Evolutionary conservation across 1,284 basidiomycete species (phyloP), one percentile per base, ranked within the genome.

Genomic region (Pholiota adiposa): DNA sequence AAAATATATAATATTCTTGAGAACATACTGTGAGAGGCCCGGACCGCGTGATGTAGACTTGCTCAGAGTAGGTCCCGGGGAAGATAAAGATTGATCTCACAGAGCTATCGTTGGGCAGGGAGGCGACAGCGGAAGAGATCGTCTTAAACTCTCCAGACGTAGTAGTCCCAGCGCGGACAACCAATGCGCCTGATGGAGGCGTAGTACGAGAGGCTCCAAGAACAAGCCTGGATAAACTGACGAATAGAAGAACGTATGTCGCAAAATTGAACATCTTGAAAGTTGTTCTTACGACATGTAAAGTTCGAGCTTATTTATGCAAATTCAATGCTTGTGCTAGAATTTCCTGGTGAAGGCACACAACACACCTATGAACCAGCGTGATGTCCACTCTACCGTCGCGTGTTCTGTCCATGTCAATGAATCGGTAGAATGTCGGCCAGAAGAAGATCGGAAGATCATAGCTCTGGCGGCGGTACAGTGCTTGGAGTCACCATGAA

Each of bases 11-110:
- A 36, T 11, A n/a, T 23, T 5, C 29, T 41, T 9, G 18, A 51
- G 12, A 14, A 60, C 70, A 55, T 59, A 80, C 80, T 0, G 75
- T 80, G n/a, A 80, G 70, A 2, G 78, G 73, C 2, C 79, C 79
- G 7, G 71, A 59, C 25, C 83, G 79, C 14, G 78, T 79, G 60
- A 86, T 83, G 56, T 78, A 73, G 4, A 84, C 79, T 64, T 84
- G 83, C 58, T 81, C 84, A 9, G 70, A 74, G 67, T 85, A 86
- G 3, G 79, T 84, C 6, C 83, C 83, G 12, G 83, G 77, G 63
- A 75, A 84, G 36, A 86, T 78, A 73, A 85, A 86, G 60, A 85
- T 82, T 5, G 76, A 72, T 57, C 75, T 70, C 3, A 73, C 67
- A 31, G 77, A 76, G 54, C 69, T 73, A 65, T 82, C 81, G 57